A percentile compares a stretch with the other conserved stretches of the same genome.
Conservation (phyloP, 1,284 basidiomycete species). For the Apiotrichum gracile region DNA sequence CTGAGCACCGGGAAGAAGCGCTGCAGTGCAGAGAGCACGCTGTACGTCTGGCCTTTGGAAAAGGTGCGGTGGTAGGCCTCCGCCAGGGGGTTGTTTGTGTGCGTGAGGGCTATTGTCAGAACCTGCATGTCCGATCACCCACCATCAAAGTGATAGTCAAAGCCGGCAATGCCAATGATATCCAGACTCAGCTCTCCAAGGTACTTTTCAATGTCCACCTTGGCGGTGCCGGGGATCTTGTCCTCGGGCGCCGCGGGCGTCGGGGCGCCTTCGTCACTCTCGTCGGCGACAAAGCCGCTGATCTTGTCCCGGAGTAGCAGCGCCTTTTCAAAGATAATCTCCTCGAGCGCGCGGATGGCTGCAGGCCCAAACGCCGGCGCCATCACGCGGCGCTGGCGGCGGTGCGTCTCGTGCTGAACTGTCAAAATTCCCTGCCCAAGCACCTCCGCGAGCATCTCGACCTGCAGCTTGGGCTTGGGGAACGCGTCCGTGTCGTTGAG, state of each 20-base stretch:
- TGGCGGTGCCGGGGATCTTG: conserved; percentile 1
- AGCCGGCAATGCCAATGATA: conserved; percentile 61
- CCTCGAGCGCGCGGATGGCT: conserved; percentile 47
- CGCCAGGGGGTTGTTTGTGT: conserved; percentile 26
- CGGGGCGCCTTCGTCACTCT: conserved; percentile 54
- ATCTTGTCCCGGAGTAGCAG: conserved; percentile 49
- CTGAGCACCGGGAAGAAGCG: conserved; percentile 58
- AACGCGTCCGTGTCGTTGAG: conserved; percentile 58
- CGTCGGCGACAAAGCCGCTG: conserved; percentile 11
- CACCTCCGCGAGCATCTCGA: conserved; percentile 51
- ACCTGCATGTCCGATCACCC: conserved; percentile 36
- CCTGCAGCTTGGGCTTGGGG: conserved; percentile 60
- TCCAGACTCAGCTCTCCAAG: conserved; percentile 60
- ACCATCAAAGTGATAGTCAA: conserved; percentile 63
- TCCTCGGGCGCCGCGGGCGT: conserved; percentile 10
- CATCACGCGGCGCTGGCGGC: conserved; percentile 51
- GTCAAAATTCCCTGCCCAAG: conserved; percentile 41
- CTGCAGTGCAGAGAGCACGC: conserved; percentile 56
- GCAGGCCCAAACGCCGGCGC: conserved; percentile 47
- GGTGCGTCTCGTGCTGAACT: conserved; percentile 52
- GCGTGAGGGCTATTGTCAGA: conserved; percentile 10
- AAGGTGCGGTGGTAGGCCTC: conserved; percentile 36
- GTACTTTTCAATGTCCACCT: conserved; percentile 56
- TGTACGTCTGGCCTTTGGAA: conserved; percentile 37
- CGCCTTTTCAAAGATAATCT: conserved; percentile 62